Evolutionary conservation across 441 rosid species (phyloP), one percentile per base, ranked within the genome.

Genomic region (Arabidopsis lyrata): DNA sequence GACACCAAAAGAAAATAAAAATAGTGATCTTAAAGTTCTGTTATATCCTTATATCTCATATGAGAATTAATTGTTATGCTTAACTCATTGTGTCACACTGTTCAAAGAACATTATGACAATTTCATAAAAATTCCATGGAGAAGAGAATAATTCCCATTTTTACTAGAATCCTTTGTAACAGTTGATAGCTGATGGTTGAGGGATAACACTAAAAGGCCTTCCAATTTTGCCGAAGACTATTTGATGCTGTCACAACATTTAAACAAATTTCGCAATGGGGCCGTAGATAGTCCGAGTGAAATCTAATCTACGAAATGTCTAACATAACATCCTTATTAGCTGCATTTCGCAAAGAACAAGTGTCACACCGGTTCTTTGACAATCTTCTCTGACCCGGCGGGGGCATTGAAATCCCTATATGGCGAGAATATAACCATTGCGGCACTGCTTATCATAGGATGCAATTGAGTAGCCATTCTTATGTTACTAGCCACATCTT

Each of bases 301-400:
- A 20, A 49, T 10, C 55, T 22, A 47, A 47, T 47, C 3, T 5
- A 10, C 27, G 2, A n/a, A 49, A 49, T 36, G 12, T 36, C 45
- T 14, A 14, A 13, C 18, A 44, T 6, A 44, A 44, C 14, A 42
- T 11, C 99, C 81, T 89, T 95, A 76, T 95, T 98, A 49, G 99
- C 91, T 41, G 98, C 99, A n/a, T n/a, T n/a, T n/a, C n/a, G n/a
- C n/a, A n/a, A n/a, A n/a, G n/a, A n/a, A 92, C 79, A 27, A 95
- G 97, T 56, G 85, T 90, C 59, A 95, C 97, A 24, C 99, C 99
- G 0, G 99, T 95, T 84, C 94, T 90, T 70, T 95, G 99, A 79
- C 92, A 90, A 18, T 97, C 99, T 82, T 95, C 99, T 78, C 99
- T 87, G 11, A 95, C 89, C 1, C 97, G 75, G 63, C 96, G 88